Base-by-base conservation (phyloP, 2,329 filamentous ascomycete genomes). In the Botryotinia globosa region DNA sequence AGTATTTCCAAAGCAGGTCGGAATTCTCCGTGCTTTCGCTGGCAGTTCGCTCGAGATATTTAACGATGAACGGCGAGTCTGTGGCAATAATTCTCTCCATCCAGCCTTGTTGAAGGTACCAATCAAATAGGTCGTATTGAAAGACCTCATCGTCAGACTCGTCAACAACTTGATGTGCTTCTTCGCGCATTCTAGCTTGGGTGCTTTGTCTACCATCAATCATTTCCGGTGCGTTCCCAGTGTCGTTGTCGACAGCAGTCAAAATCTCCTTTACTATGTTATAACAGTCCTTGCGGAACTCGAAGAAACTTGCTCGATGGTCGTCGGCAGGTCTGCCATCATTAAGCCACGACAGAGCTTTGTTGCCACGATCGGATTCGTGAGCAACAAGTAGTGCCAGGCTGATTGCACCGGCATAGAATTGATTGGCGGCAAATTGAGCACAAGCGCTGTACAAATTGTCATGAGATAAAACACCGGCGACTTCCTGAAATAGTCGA, bases 111-210 rank as follows among this genome's bases (percentile, higher is more conserved):
- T 87, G 83, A 76, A 98, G 90, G 82, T 99, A 99, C 95, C 96
- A 99, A 79, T 98, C 94, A 81, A 98, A 99, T n/a, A 99, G 86
- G 78, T 93, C 94, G 74, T 93, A 97, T 81, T 98, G 92, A 84
- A 99, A 99, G 7, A 98, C 92, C 79, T 98, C 93, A 77, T 99
- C 96, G 22, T 91, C 88, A 0, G 95, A 97, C 73, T 88, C 88
- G 80, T 97, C 93, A 77, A 99, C 94, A 3, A 98, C 92, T 62
- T 91, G 89, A 82, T 98, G 97, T 0, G 96, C 95, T 83, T 99
- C 95, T 67, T 89, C 88, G 76, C 92, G 89, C 81, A 96, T 94
- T 64, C 91, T 94, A 2, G 91, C 90, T 32, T 92, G 88, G 20
- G 93, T 82, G 0, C 94, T 94, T 68, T 89, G 87, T 76, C 92